Percentiles rank a stretch among this genome's conserved stretches.
Conservation (phyloP, 495 filamentous ascomycete species). For the Aspergillus kassunensis region DNA sequence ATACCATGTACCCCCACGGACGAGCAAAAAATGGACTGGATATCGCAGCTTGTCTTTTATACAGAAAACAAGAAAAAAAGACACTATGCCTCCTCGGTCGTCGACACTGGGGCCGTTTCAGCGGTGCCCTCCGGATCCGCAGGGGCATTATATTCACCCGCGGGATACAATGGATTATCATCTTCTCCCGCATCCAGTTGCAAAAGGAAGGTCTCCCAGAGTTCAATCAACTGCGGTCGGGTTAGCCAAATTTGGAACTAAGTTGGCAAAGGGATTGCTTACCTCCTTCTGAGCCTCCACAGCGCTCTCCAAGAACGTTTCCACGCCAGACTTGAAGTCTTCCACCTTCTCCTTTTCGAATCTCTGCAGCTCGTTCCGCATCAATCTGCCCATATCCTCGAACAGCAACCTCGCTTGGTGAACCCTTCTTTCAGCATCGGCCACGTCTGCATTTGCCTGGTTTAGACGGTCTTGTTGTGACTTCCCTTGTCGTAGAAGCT, state of each 20-base stretch:
- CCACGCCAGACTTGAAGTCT: conserved; percentile 96
- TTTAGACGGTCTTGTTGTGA: conserved; percentile 92
- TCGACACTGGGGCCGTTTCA: conserved; percentile 29
- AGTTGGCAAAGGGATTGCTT: conserved; percentile 20
- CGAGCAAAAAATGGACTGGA: background rate
- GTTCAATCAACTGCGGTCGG: conserved; percentile 75
- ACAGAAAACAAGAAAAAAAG: conserved; percentile 12
- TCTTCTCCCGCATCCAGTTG: conserved; percentile 93
- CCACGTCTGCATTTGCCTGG: conserved; percentile 86
- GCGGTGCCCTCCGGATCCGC: conserved; percentile 19
- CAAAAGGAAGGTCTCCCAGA: conserved; percentile 97
- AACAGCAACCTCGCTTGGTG: conserved; percentile 86
- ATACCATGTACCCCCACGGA: conserved; percentile 8
- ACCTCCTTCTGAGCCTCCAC: conserved; percentile 99
- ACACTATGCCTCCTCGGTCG: conserved; percentile 37
- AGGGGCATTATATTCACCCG: conserved; percentile 17
- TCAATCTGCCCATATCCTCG: conserved; percentile 94
- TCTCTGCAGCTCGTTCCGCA: conserved; percentile 84
- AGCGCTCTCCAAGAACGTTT: conserved; percentile 93
- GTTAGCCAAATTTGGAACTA: conserved; percentile 17
- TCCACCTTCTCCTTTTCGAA: conserved; percentile 98
- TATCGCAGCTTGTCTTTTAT: conserved; percentile 17
- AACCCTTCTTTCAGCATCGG: conserved; percentile 88
- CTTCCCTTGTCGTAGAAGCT: conserved; percentile 86
- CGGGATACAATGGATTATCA: conserved; percentile 69